phyloP scores from a whole-genome alignment of 108 stramenopile genomes.

The Skeletonema potamos region DNA sequence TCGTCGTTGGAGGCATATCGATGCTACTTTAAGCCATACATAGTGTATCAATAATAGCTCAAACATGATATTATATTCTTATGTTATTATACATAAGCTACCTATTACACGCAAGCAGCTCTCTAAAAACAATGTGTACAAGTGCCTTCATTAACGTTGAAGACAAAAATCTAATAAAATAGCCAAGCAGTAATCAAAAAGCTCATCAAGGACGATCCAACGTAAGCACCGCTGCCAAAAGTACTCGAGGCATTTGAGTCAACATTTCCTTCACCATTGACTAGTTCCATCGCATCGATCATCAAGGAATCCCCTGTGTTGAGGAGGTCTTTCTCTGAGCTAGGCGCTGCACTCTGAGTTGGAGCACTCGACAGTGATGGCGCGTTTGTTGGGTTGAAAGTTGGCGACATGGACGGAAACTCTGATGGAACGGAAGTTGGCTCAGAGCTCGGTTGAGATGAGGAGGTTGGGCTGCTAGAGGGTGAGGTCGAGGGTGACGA shows the following conservation, averaged over 20 bases:
- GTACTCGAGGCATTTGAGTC: background rate
- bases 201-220: background rate
- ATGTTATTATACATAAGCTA: background rate
- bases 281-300: background rate
- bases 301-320: background rate
- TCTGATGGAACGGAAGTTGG: background rate
- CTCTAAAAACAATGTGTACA: background rate
- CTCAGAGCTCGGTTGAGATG: background rate
- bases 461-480: background rate
- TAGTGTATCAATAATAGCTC: background rate
- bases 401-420: background rate
- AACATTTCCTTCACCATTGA: background rate
- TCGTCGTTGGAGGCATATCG: background rate
- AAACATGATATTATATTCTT: background rate
- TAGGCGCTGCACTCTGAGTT: background rate
- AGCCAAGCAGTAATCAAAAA: background rate
- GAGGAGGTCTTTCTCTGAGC: background rate
- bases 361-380: background rate
- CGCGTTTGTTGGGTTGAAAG: background rate
- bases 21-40: background rate
- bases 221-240: background rate
- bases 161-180: background rate
- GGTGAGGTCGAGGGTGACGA: background rate
- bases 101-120: background rate
- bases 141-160: background rate